Conservation (phyloP, 805 yeast genomes). For the Yamadazyma scolyti region DNA sequence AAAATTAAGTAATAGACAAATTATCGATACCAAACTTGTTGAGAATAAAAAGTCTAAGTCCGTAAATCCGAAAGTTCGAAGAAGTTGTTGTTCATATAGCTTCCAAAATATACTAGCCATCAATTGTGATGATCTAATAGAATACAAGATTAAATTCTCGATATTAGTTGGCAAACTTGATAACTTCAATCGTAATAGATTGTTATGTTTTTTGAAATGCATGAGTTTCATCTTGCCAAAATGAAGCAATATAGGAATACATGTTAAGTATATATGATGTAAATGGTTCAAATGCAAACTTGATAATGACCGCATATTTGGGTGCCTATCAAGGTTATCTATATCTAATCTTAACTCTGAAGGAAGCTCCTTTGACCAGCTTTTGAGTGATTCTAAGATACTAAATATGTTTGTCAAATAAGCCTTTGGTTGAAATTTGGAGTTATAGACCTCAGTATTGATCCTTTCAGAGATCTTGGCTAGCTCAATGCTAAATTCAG, state of each 20-base stretch:
- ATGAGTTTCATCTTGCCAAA: slow-evolving; percentile 16
- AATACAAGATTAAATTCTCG: slow-evolving; percentile 13
- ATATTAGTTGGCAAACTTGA: slow-evolving; percentile 18
- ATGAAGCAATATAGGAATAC: slow-evolving; percentile 22
- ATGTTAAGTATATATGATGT: slow-evolving; percentile 23
- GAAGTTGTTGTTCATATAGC: slow-evolving; percentile 13
- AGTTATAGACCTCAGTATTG: slow-evolving; percentile 17
- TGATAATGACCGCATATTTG: slow-evolving; percentile 17
- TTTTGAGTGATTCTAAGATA: slow-evolving; percentile 13
- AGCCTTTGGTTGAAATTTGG: slow-evolving; percentile 12
- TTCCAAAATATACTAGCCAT: slow-evolving; percentile 22
- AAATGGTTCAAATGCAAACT: slow-evolving; percentile 25
- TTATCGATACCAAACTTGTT: slow-evolving; percentile 17
- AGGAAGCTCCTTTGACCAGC: slow-evolving; percentile 22
- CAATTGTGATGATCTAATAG: slow-evolving; percentile 18
- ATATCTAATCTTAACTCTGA: slow-evolving; percentile 13
- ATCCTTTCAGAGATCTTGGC: slow-evolving; percentile 23
- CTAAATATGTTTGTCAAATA: slow-evolving; percentile 14
- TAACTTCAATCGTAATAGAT: background rate
- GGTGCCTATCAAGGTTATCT: slow-evolving; percentile 7
- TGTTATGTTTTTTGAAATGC: slow-evolving; percentile 5
- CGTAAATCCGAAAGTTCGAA: slow-evolving; percentile 23
- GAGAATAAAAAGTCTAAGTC: slow-evolving; percentile 23
- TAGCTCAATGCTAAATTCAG: slow-evolving; percentile 13
- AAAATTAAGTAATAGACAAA: slow-evolving; percentile 16